Conservation (phyloP, 441 rosid genomes). For the Euphorbia celastroides region DNA sequence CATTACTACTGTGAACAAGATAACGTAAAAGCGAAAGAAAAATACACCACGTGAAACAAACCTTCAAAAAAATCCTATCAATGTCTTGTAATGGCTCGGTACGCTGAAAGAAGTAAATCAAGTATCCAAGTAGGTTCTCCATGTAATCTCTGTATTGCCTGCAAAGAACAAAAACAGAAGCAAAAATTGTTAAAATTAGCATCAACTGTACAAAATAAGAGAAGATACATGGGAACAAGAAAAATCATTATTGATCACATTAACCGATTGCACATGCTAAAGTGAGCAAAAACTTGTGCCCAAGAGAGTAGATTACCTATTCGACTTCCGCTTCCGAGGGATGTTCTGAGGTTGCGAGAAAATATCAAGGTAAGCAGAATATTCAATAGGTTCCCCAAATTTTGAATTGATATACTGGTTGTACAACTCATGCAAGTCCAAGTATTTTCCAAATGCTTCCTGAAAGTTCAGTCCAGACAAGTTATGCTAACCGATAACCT, state of each 20-base stretch:
- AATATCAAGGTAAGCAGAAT: slow-evolving; percentile 75
- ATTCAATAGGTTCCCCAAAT: slow-evolving; percentile 83
- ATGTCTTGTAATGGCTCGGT: slow-evolving; percentile 96
- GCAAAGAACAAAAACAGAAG: slow-evolving; percentile 20
- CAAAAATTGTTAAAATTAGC: not conserved
- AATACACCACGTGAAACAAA: slow-evolving; percentile 20
- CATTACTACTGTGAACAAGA: not conserved
- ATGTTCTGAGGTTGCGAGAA: slow-evolving; percentile 61
- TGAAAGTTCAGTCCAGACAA: slow-evolving; percentile 26
- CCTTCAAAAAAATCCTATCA: slow-evolving; percentile 83
- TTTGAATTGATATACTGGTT: slow-evolving; percentile 77
- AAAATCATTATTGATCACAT: not conserved
- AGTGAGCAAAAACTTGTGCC: not conserved
- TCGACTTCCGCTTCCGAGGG: slow-evolving; percentile 52
- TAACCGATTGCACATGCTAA: not conserved
- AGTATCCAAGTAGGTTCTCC: slow-evolving; percentile 76
- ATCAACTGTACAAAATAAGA: slow-evolving; percentile 4
- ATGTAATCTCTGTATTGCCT: slow-evolving; percentile 84
- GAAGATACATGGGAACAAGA: slow-evolving; percentile 17
- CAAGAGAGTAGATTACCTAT: slow-evolving; percentile 37
- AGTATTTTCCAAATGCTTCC: slow-evolving; percentile 84
- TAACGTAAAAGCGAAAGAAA: not conserved
- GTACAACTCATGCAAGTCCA: slow-evolving; percentile 91
- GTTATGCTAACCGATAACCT: slow-evolving; percentile 4
- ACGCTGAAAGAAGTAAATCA: slow-evolving; percentile 71